Evolutionary conservation across 257 asterid species (phyloP), one percentile per base, ranked within the genome.

Genomic region (Paraleonurus japonicus): DNA sequence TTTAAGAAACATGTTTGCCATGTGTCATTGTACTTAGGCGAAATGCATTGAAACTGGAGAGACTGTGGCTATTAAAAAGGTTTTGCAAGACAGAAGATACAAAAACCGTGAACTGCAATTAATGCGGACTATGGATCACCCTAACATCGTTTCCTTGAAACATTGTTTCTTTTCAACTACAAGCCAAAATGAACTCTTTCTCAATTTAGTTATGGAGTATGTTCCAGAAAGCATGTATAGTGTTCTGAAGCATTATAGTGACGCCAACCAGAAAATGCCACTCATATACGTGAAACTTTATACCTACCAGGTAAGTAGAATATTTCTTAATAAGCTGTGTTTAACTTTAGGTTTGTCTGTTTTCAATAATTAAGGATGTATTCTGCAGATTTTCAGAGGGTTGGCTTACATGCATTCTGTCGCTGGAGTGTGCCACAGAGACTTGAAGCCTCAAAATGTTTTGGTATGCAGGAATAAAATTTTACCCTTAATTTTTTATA

Each of bases 11-110:
- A 70, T 50, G 64, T 61, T 62, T 57, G 39, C 45, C 26, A 53
- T 71, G 45, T 65, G 43, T 47, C 10, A 12, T 65, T 75, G 57
- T 57, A 32, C 81, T 54, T 54, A 93, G 98, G 98, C 98, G 69
- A 93, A 93, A 76, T 90, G 95, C 82, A 81, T 93, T 67, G 98
- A 93, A 90, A 93, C 96, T 61, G 95, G 97, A 43, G 98, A 93
- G 78, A 88, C 95, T 15, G 96, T 93, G 78, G 98, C 98, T 66
- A 93, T 91, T 59, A 91, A 91, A 88, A 91, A 91, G 90, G 96
- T 91, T 74, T 78, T 91, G 86, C 97, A 91, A 83, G 98, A 93
- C 84, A 81, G 94, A 54, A 83, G 97, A 87, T 90, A 93, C 82
- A 93, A 93, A 76, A 93, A 84, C 70, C 97, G 98, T 69, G 97